A percentile compares a stretch with the other conserved stretches of the same genome.
Evolutionary conservation across 2,329 filamentous ascomycete species (phyloP).

Genomic region (Emergomyces pasteurianus): DNA sequence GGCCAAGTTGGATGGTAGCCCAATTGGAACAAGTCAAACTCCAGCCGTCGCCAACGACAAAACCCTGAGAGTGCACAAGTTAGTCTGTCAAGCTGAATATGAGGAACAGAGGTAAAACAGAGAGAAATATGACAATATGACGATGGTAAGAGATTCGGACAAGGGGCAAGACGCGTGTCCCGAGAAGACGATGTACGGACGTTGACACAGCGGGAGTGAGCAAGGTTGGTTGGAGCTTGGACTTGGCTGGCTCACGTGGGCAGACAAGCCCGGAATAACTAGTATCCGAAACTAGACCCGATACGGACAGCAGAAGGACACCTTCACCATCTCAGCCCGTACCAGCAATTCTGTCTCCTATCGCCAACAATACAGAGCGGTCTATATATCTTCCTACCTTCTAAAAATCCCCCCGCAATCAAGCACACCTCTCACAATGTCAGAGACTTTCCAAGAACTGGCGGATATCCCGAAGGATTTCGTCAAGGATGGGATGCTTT

Average conservation of each 20-base stretch:
- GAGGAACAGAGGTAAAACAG: not conserved
- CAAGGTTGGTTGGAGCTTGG: not conserved
- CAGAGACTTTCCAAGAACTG: constrained; percentile 49
- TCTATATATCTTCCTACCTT: not conserved
- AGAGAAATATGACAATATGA: not conserved
- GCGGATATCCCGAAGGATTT: constrained; percentile 47
- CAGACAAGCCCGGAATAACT: not conserved
- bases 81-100: not conserved
- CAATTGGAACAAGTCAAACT: not conserved
- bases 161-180: not conserved
- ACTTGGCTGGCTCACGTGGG: not conserved
- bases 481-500: constrained; percentile 38
- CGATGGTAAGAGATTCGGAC: not conserved
- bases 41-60: constrained; percentile 1
- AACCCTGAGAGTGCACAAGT: not conserved
- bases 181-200: not conserved
- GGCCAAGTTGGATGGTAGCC: not conserved
- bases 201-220: not conserved
- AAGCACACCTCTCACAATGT: constrained; percentile 29
- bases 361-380: not conserved
- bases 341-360: not conserved
- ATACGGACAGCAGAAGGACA: constrained; percentile 4
- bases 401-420: not conserved
- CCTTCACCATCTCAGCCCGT: not conserved
- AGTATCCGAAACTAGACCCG: not conserved